Conservation (phyloP, 371 early-diverging fungal genomes). For the Blakeslea trispora region DNA sequence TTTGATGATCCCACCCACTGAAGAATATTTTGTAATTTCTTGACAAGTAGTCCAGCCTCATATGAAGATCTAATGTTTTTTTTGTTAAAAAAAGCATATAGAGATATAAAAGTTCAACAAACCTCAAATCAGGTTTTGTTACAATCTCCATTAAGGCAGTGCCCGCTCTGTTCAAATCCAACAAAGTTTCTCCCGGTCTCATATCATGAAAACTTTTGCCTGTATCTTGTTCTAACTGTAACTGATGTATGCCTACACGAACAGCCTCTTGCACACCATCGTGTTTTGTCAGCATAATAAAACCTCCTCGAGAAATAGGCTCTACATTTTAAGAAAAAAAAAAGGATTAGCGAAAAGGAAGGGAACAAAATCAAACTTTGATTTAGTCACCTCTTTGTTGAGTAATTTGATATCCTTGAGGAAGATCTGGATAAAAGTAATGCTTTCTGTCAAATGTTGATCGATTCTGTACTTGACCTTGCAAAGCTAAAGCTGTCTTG, state of each 20-base stretch:
- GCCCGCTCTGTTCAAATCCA: conserved; percentile 90
- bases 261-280: conserved; percentile 57
- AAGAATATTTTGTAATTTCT: conserved; percentile 75
- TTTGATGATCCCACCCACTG: conserved; percentile 74
- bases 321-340: conserved; percentile 31
- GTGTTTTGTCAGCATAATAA: conserved; percentile 45
- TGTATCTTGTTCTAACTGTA: conserved; percentile 93
- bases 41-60: conserved; percentile 78
- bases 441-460: conserved; percentile 93
- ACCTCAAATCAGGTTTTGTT: conserved; percentile 80
- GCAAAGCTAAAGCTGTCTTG: conserved; percentile 73
- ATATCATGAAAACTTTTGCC: conserved; percentile 80
- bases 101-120: background rate
- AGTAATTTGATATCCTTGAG: conserved; percentile 93
- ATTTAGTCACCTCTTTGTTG: conserved; percentile 69
- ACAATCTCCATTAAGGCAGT: conserved; percentile 90
- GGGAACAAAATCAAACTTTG: too few species aligned
- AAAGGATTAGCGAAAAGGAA: background rate
- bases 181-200: conserved; percentile 59
- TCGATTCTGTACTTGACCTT: conserved; percentile 60
- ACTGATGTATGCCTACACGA: conserved; percentile 74
- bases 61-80: conserved; percentile 55
- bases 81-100: too few species aligned
- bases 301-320: conserved; percentile 71
- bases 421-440: conserved; percentile 92